Evolutionary conservation across 169 alveolate genomes (phyloP).

Genomic region (Plasmodium sp.): DNA sequence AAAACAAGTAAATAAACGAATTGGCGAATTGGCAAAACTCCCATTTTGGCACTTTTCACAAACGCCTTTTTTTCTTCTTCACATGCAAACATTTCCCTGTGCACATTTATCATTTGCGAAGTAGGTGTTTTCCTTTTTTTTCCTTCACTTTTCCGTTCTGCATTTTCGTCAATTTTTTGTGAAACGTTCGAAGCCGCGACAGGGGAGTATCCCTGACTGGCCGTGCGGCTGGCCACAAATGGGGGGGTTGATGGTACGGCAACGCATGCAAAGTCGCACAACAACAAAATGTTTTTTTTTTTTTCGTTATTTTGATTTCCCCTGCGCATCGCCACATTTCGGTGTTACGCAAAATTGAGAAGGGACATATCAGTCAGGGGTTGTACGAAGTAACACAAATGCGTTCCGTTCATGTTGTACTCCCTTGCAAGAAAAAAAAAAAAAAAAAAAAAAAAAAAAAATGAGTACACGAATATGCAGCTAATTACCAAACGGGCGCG

Average conservation of each 20-base stretch:
- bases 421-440: conserved; percentile 43
- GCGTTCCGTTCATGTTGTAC: conserved; percentile 73
- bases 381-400: conserved; percentile 63
- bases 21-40: neutral
- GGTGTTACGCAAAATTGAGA: neutral
- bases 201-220: neutral
- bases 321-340: neutral
- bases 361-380: conserved; percentile 21
- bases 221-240: neutral
- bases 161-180: neutral
- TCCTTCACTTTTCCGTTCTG: neutral
- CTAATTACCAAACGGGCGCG: neutral
- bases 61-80: neutral
- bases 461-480: neutral
- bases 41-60: neutral
- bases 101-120: neutral
- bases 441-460: neutral
- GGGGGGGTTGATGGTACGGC: neutral
- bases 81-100: neutral
- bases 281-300: neutral
- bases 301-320: neutral
- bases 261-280: neutral
- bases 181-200: neutral
- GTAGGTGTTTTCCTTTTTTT: neutral
- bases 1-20: neutral